Conservation (phyloP, 768 basidiomycete species). For the Hericium alpestre region DNA sequence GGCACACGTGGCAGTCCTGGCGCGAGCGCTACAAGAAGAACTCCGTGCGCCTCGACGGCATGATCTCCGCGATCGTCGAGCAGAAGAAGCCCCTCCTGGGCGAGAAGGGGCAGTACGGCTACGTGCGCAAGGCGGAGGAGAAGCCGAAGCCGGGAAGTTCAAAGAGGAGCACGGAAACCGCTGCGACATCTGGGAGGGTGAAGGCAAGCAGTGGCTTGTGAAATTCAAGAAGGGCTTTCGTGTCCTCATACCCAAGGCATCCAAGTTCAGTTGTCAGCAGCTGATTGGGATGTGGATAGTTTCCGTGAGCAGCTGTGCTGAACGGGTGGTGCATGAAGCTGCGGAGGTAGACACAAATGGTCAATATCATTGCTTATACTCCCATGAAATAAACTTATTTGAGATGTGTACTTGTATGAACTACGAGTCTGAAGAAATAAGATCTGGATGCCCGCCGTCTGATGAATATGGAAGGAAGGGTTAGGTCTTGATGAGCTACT, state of each 20-base stretch:
- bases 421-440: too few species aligned
- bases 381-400: too few species aligned
- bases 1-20: conserved; percentile 88
- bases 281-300: too few species aligned
- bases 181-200: conserved; percentile 88
- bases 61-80: conserved; percentile 58
- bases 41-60: conserved; percentile 48
- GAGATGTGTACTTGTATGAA: too few species aligned
- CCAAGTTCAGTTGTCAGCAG: conserved; percentile 93
- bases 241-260: conserved; percentile 86
- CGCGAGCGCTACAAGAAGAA: conserved; percentile 85
- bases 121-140: conserved; percentile 65
- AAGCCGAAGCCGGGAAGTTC: conserved; percentile 71
- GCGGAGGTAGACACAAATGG: too few species aligned
- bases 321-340: too few species aligned
- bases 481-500: too few species aligned
- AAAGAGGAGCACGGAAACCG: conserved; percentile 95
- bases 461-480: too few species aligned
- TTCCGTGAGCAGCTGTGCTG: too few species aligned
- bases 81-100: conserved; percentile 58
- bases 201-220: conserved; percentile 92
- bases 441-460: too few species aligned
- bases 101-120: conserved; percentile 77
- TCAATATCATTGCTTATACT: too few species aligned
- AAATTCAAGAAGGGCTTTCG: conserved; percentile 98